Percentiles rank a stretch among this genome's conserved stretches.
phyloP scores from a whole-genome alignment of 2,329 filamentous ascomycete species.

The Verticillium zaregamsianum region DNA sequence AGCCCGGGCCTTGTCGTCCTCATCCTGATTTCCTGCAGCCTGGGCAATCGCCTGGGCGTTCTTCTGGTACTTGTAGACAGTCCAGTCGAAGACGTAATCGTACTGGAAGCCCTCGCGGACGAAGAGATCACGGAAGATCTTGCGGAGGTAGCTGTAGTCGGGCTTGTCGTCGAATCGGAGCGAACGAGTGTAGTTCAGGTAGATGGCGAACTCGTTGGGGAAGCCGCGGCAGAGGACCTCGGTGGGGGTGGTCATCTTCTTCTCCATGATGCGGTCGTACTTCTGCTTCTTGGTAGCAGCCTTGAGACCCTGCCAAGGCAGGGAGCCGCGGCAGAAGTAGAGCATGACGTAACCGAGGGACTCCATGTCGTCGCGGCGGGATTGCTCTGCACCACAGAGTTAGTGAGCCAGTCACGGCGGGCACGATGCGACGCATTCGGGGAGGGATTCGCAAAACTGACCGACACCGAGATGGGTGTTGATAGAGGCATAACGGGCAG shows the following conservation, averaged over 20 bases:
- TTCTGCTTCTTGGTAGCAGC: constrained; percentile 71
- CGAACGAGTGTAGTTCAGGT: constrained; percentile 70
- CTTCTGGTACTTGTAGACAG: constrained; percentile 99
- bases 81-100: constrained; percentile 78
- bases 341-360: constrained; percentile 72
- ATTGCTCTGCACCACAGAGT: constrained; percentile 50
- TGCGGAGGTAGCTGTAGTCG: constrained; percentile 70
- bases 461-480: constrained; percentile 14
- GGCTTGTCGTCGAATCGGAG: constrained; percentile 73
- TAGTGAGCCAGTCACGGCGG: background rate
- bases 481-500: constrained; percentile 14
- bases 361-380: constrained; percentile 71
- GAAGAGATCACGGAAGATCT: constrained; percentile 72
- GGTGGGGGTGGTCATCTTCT: constrained; percentile 49
- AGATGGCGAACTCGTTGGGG: constrained; percentile 72
- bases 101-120: constrained; percentile 70
- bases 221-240: constrained; percentile 71
- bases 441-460: constrained; percentile 6
- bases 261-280: constrained; percentile 25
- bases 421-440: background rate
- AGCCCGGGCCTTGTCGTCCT: constrained; percentile 71
- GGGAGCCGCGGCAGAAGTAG: constrained; percentile 70
- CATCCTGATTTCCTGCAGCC: constrained; percentile 65
- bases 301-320: constrained; percentile 71
- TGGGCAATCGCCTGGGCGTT: constrained; percentile 85